phyloP scores from a whole-genome alignment of 2,329 filamentous ascomycete species.

The Grosmannia serpens region DNA sequence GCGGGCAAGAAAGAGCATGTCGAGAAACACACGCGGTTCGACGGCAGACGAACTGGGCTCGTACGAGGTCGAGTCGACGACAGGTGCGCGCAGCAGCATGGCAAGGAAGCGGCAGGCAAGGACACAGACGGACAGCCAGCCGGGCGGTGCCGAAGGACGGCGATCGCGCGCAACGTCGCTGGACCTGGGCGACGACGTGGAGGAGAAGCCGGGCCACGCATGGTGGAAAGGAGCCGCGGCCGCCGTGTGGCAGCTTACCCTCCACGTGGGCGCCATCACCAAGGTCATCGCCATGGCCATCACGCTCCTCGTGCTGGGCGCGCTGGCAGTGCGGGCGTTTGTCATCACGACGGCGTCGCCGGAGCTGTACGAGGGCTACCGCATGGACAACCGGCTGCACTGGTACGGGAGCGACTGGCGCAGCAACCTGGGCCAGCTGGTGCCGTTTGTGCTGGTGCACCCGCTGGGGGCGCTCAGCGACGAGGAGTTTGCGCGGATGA shows the following conservation, averaged over 20 bases:
- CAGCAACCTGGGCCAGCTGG: slow-evolving; percentile 13
- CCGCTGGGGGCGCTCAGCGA: slow-evolving; percentile 14
- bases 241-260: background rate
- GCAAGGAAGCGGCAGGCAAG: background rate
- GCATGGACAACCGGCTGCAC: slow-evolving; percentile 13
- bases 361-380: slow-evolving; percentile 13
- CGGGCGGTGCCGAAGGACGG: background rate
- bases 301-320: slow-evolving; percentile 7
- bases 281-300: slow-evolving; percentile 7
- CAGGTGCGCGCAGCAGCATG: background rate
- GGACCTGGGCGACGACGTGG: background rate
- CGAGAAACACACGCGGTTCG: background rate
- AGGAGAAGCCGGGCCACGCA: background rate
- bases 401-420: slow-evolving; percentile 15
- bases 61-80: background rate
- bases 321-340: slow-evolving; percentile 9
- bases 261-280: background rate
- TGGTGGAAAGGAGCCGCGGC: background rate
- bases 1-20: background rate
- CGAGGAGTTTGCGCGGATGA: slow-evolving; percentile 13
- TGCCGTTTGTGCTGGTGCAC: slow-evolving; percentile 13
- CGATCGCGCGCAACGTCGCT: background rate
- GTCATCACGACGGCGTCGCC: slow-evolving; percentile 10
- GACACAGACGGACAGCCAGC: background rate
- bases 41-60: background rate